phyloP scores from a whole-genome alignment of 2,329 filamentous ascomycete species.

The Xylariaceae sp. region DNA sequence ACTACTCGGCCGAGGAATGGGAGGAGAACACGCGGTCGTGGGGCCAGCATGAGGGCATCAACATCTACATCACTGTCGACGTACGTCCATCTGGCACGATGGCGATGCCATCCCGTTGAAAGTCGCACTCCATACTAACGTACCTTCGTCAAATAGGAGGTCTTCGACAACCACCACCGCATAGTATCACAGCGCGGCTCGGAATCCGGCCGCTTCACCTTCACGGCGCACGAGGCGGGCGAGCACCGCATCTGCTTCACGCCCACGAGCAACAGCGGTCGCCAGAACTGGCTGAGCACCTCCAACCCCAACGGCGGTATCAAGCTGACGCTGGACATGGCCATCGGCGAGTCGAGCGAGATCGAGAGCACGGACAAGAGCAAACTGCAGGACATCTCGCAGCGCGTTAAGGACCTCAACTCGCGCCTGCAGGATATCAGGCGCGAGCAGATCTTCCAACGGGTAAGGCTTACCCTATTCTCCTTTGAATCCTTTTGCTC shows the following conservation, averaged over 20 bases:
- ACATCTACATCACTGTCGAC: conserved; percentile 87
- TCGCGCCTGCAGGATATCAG: conserved; percentile 79
- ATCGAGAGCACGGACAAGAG: conserved; percentile 91
- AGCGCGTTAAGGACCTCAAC: conserved; percentile 86
- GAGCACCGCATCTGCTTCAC: conserved; percentile 95
- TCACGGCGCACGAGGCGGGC: conserved; percentile 89
- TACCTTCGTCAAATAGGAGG: conserved; percentile 51
- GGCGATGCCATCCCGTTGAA: no score
- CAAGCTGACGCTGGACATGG: conserved; percentile 80
- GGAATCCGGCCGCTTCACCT: conserved; percentile 80
- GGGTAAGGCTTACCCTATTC: conserved; percentile 49
- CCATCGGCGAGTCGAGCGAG: conserved; percentile 88
- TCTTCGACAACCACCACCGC: conserved; percentile 96
- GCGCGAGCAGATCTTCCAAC: conserved; percentile 93
- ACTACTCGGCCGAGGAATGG: conserved; percentile 83
- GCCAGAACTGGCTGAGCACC: conserved; percentile 65
- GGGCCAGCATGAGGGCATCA: conserved; percentile 67
- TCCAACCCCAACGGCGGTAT: conserved; percentile 66
- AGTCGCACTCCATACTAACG: neutral
- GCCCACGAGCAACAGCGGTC: conserved; percentile 66
- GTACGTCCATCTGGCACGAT: conserved; percentile 38
- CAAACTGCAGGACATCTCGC: conserved; percentile 85
- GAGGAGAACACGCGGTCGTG: conserved; percentile 65
- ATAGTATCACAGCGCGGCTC: conserved; percentile 82
- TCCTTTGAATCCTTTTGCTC: neutral